Percentiles rank a stretch among this genome's conserved stretches.
Evolutionary conservation across 345 rosid genomes (phyloP).

Genomic region (Mangifera indica): DNA sequence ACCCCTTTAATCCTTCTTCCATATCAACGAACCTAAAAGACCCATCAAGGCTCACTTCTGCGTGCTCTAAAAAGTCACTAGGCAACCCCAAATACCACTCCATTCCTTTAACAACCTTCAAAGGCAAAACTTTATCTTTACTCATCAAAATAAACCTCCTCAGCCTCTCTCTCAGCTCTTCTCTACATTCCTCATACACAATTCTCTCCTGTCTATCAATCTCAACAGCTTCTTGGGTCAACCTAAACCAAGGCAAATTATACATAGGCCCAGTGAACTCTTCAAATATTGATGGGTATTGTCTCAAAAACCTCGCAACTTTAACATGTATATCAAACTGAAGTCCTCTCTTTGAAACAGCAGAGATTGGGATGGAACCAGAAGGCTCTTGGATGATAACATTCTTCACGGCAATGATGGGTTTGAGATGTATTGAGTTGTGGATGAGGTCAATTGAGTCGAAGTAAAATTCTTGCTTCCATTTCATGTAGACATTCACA

Average conservation of each 20-base stretch:
- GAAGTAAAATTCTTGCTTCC: slow-evolving; percentile 71
- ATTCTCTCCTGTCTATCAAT: slow-evolving; percentile 55
- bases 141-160: slow-evolving; percentile 73
- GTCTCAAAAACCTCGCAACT: slow-evolving; percentile 65
- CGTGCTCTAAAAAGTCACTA: slow-evolving; percentile 45
- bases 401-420: slow-evolving; percentile 65
- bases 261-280: slow-evolving; percentile 70
- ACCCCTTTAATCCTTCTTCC: slow-evolving; percentile 71
- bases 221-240: slow-evolving; percentile 68
- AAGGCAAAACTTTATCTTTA: slow-evolving; percentile 60
- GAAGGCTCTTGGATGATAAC: slow-evolving; percentile 44
- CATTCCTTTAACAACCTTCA: slow-evolving; percentile 77
- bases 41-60: slow-evolving; percentile 41
- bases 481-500: slow-evolving; percentile 86
- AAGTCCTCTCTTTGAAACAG: slow-evolving; percentile 65
- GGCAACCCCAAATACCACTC: slow-evolving; percentile 84
- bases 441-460: slow-evolving; percentile 73
- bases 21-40: slow-evolving; percentile 63
- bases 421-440: slow-evolving; percentile 62
- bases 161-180: slow-evolving; percentile 55
- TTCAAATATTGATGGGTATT: slow-evolving; percentile 72
- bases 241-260: slow-evolving; percentile 86
- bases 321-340: slow-evolving; percentile 66
- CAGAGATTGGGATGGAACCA: slow-evolving; percentile 67
- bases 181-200: slow-evolving; percentile 43